Base-by-base conservation (phyloP, 352 stramenopile species). In the Phytophthora citrophthora region DNA sequence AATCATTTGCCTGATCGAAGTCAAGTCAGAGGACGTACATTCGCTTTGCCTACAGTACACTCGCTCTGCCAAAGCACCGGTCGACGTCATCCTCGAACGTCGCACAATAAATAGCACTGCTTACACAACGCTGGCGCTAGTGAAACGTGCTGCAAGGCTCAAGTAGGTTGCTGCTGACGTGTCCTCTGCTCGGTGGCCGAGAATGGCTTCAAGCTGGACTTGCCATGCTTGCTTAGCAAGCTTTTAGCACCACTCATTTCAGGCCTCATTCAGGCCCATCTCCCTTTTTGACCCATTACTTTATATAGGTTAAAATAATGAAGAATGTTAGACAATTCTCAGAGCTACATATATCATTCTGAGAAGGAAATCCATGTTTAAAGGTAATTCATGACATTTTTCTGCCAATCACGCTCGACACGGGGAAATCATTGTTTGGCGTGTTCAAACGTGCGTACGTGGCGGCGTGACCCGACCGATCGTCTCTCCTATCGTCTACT, bases 241-340 rank as follows among this genome's bases (percentile, higher is more conserved):
- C 29, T 34, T 34, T 34, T 34, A 34, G 54, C 48, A 51, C 62
- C 62, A 65, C 54, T 41, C 54, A 65, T 65, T 70, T 47, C 24
- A 45, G 13, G 18, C 23, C 2, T 20, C 20, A 20, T n/a, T 8
- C 18, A 8, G 12, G 10, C 43, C 49, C 49, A 67, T 67, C 56
- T 56, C 31, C 48, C 39, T 38, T 20, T 26, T 29, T 39, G 38
- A 64, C 9, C 55, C 36, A 56, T 54, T 38, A 24, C 24, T 44
- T 39, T 46, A 16, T 2, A 27, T 24, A 61, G 54, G 44, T 43
- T 2, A 4, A 1, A 9, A 23, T 3, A 16, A 20, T 18, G 53
- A 65, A 29, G 41, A 20, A 60, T 36, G 6, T 20, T 23, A 57
- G 47, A 3, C 9, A 34, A 13, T 13, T 34, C 9, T 1, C 1